Evolutionary conservation across 139 green algal genomes (phyloP), one percentile per base, ranked within the genome.

Genomic region (Volvox reticuliferus): DNA sequence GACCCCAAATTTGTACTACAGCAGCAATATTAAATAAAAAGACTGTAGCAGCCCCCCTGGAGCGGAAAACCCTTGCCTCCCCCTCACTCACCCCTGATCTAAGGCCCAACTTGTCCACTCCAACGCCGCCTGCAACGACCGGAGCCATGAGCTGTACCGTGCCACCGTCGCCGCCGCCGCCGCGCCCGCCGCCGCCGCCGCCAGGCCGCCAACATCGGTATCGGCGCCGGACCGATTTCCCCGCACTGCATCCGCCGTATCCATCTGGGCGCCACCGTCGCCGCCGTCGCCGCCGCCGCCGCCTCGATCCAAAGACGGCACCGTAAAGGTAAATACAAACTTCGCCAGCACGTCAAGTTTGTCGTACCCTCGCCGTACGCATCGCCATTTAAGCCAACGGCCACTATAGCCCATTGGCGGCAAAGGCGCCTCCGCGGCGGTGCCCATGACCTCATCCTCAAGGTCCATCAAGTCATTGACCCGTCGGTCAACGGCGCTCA

Each of bases 21-120:
- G n/a, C n/a, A n/a, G n/a, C n/a, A n/a, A n/a, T n/a, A n/a, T n/a
- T n/a, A n/a, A n/a, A n/a, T n/a, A n/a, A n/a, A n/a, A n/a, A n/a
- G n/a, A n/a, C n/a, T n/a, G n/a, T n/a, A n/a, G n/a, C n/a, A 32
- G 22, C 9, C 9, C 22, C 67, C 67, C 67, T 28, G 67, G 22
- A 32, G 67, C 67, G 22, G 22, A 75, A n/a, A n/a, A 14, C 67
- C 67, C 6, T 75, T 24, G 12, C 44, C 44, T 55, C 44, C 44
- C 82, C 0, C 65, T 30, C 69, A 37, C 85, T 55, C 85, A 89
- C 85, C 85, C 69, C 37, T 89, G 85, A 12, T n/a, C 28, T 68
- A 89, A 28, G 24, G 69, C 85, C 85, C 85, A 89, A 9, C n/a
- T 9, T 18, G n/a, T 55, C 85, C 85, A 89, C 69, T 89, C 85